These are phyloP conservation scores for Aspergillus latus DNA, from an alignment of 2,329 filamentous ascomycete species.

Conservation along the genomic window DNA sequence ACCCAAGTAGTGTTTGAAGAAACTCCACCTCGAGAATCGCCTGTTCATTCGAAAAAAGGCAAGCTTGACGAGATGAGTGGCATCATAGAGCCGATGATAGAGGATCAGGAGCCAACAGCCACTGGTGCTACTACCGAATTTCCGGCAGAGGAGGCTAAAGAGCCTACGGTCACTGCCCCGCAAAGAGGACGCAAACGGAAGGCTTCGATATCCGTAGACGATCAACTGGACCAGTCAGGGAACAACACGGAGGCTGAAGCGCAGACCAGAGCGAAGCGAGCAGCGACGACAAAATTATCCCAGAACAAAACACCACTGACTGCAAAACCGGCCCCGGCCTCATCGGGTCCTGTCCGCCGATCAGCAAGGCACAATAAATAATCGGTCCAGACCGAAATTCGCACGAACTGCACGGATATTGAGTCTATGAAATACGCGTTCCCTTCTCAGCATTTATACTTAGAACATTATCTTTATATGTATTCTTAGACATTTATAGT, in stretches of 20 bases:
- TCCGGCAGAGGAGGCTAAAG: background rate
- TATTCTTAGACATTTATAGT: conserved; percentile 7
- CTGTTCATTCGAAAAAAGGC: background rate
- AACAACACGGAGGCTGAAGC: background rate
- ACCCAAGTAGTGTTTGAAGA: background rate
- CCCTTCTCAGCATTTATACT: conserved; percentile 1
- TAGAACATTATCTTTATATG: conserved; percentile 18
- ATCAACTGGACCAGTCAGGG: conserved; percentile 2
- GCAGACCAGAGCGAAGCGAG: conserved; percentile 25
- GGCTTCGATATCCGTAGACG: conserved; percentile 19
- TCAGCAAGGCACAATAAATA: conserved; percentile 31
- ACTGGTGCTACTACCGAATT: background rate
- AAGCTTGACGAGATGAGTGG: no score
- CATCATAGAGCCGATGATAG: background rate
- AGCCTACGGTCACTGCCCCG: conserved; percentile 3
- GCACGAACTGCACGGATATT: background rate
- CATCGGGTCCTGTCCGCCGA: conserved; percentile 27
- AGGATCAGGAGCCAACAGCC: background rate
- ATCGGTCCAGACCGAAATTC: background rate
- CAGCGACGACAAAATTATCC: conserved; percentile 25
- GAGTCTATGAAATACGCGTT: conserved; percentile 2
- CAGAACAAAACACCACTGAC: background rate
- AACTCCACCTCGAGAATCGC: background rate
- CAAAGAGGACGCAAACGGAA: conserved; percentile 25
- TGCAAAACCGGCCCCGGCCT: conserved; percentile 10